phyloP scores from a whole-genome alignment of 1,284 basidiomycete species.

The Inonotus hispidus region DNA sequence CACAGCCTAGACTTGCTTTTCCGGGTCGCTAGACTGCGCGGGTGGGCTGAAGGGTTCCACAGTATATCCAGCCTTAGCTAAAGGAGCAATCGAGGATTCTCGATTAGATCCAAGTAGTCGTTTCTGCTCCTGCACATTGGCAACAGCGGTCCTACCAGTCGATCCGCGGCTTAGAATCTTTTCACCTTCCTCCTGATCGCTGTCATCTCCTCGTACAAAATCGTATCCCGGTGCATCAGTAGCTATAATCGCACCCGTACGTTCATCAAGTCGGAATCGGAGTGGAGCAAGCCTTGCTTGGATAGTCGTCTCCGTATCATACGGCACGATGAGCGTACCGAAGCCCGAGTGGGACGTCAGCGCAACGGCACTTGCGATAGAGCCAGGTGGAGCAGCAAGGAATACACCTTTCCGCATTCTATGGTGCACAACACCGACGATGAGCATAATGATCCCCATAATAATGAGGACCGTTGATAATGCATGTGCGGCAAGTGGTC shows the following conservation, averaged over 20 bases:
- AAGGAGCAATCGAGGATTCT: background rate
- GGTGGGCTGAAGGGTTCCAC: conserved; percentile 17
- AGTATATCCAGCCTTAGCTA: conserved; percentile 9
- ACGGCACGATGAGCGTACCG: conserved; percentile 54
- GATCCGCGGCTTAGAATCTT: conserved; percentile 8
- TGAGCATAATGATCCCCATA: conserved; percentile 40
- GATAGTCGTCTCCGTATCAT: conserved; percentile 43
- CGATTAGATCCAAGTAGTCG: background rate
- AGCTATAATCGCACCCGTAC: conserved; percentile 59
- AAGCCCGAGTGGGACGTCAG: conserved; percentile 58
- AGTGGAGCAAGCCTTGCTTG: conserved; percentile 45
- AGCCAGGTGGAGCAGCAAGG: conserved; percentile 52
- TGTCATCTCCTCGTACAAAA: background rate
- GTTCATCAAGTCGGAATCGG: conserved; percentile 49
- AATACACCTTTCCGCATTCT: conserved; percentile 44
- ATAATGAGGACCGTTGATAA: conserved; percentile 44
- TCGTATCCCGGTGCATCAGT: conserved; percentile 31
- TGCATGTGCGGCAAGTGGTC: conserved; percentile 42
- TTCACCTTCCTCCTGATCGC: conserved; percentile 6
- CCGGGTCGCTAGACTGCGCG: background rate
- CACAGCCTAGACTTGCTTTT: background rate
- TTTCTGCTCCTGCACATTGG: background rate
- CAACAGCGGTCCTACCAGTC: background rate
- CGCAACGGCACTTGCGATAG: conserved; percentile 48
- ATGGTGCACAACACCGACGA: conserved; percentile 42